Percentiles rank a stretch among this genome's conserved stretches.
phyloP scores from a whole-genome alignment of 768 basidiomycete genomes.

The Russula earlei region DNA sequence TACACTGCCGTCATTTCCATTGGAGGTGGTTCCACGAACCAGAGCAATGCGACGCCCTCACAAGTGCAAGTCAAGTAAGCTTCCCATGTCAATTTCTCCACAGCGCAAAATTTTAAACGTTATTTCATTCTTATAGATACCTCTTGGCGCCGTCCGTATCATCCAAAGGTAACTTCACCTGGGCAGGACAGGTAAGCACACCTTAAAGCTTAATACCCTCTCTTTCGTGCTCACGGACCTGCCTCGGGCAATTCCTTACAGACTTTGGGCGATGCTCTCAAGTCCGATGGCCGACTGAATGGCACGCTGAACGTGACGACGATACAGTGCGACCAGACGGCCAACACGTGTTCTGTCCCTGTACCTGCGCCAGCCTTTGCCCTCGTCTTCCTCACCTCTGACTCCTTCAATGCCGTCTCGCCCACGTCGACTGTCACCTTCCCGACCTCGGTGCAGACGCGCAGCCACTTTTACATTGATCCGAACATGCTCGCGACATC shows the following conservation, averaged over 20 bases:
- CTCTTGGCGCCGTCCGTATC: slow-evolving; percentile 46
- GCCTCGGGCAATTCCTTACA: slow-evolving; percentile 23
- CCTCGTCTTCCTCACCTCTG: slow-evolving; percentile 56
- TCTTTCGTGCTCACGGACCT: not conserved
- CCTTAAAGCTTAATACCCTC: not conserved
- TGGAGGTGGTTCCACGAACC: slow-evolving; percentile 34
- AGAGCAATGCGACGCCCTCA: slow-evolving; percentile 33
- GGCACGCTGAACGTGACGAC: slow-evolving; percentile 49
- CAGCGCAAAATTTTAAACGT: not conserved
- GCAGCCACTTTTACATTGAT: slow-evolving; percentile 46
- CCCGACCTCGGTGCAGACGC: slow-evolving; percentile 46
- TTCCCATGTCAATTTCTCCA: slow-evolving; percentile 1
- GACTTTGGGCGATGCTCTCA: slow-evolving; percentile 52
- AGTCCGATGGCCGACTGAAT: slow-evolving; percentile 58
- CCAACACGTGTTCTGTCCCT: slow-evolving; percentile 46
- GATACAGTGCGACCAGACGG: slow-evolving; percentile 46
- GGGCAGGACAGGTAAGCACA: slow-evolving; percentile 60
- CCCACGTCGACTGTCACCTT: slow-evolving; percentile 35
- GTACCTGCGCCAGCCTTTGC: slow-evolving; percentile 68
- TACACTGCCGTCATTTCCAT: slow-evolving; percentile 44
- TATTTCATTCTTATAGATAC: slow-evolving; percentile 33
- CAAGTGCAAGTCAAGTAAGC: slow-evolving; percentile 48
- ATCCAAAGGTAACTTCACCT: slow-evolving; percentile 57
- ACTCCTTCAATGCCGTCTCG: slow-evolving; percentile 30
- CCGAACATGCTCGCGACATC: slow-evolving; percentile 46